These are phyloP conservation scores for Eremothecium sinecaudum DNA, from an alignment of 1,139 yeast species.

Conservation along the genomic window DNA sequence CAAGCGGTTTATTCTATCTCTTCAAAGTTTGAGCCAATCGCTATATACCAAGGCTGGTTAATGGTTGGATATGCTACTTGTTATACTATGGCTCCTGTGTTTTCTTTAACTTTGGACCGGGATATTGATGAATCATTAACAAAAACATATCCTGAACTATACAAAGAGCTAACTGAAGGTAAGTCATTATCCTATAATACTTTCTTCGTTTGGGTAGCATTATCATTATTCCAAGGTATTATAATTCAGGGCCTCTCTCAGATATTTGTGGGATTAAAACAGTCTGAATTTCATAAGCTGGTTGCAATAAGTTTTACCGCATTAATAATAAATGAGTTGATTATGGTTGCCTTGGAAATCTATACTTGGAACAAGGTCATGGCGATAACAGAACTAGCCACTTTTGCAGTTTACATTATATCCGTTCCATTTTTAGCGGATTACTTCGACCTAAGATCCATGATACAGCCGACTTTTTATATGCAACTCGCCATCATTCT, in stretches of 20 bases:
- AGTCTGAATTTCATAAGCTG: constrained; percentile 53
- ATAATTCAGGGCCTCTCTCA: constrained; percentile 77
- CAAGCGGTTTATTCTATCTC: constrained; percentile 88
- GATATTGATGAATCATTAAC: constrained; percentile 90
- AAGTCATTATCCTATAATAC: constrained; percentile 77
- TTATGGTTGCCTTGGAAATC: constrained; percentile 89
- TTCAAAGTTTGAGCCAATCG: constrained; percentile 85
- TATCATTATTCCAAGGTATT: constrained; percentile 81
- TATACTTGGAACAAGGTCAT: constrained; percentile 81
- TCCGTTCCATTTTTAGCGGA: constrained; percentile 78
- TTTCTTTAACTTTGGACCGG: constrained; percentile 79
- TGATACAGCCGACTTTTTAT: constrained; percentile 48
- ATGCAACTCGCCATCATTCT: constrained; percentile 66
- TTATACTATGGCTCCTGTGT: constrained; percentile 98
- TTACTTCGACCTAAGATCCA: constrained; percentile 65
- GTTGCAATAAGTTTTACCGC: constrained; percentile 81
- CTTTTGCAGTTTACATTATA: constrained; percentile 56
- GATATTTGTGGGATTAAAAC: constrained; percentile 53
- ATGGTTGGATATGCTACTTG: constrained; percentile 98
- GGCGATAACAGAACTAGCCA: constrained; percentile 63
- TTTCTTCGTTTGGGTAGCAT: constrained; percentile 82
- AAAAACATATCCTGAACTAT: constrained; percentile 84
- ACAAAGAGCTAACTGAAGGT: constrained; percentile 85
- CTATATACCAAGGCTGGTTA: constrained; percentile 88
- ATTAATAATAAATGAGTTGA: constrained; percentile 70